Evolutionary conservation across 495 filamentous ascomycete species (phyloP).

Genomic region (Penicillium verhagenii): DNA sequence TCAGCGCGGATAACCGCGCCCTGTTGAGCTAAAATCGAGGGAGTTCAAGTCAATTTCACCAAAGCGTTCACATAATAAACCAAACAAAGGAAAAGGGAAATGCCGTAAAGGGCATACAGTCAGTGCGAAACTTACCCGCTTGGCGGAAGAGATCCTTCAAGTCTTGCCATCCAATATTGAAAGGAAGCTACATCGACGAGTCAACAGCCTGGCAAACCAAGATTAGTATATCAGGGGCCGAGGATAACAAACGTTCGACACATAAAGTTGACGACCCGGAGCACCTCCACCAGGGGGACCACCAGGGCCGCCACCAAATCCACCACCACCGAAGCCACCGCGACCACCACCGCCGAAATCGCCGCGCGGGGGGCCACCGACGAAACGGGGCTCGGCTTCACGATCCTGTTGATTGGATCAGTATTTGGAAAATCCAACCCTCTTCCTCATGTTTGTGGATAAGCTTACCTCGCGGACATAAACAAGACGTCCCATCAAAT

Average conservation of each 20-base stretch:
- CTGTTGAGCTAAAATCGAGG: conserved; percentile 57
- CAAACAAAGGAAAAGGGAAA: conserved; percentile 10
- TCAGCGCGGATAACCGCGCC: conserved; percentile 93
- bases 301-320: conserved; percentile 46
- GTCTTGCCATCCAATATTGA: conserved; percentile 98
- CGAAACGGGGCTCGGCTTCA: conserved; percentile 93
- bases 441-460: not conserved
- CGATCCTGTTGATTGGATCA: conserved; percentile 63
- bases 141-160: conserved; percentile 98
- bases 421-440: not conserved
- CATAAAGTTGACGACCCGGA: conserved; percentile 86
- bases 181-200: conserved; percentile 74
- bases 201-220: conserved; percentile 19
- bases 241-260: conserved; percentile 88
- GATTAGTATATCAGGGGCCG: conserved; percentile 22
- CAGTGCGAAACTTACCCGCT: conserved; percentile 68
- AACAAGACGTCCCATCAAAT: conserved; percentile 94
- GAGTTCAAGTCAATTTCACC: conserved; percentile 32
- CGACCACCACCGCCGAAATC: conserved; percentile 59
- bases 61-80: conserved; percentile 14
- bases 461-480: conserved; percentile 90
- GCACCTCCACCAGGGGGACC: conserved; percentile 57
- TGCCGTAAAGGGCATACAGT: not conserved
- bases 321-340: conserved; percentile 37
- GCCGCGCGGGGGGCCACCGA: conserved; percentile 68